These are phyloP conservation scores for Aspergillus caelatus DNA, from an alignment of 2,329 filamentous ascomycete genomes.

Conservation along the genomic window DNA sequence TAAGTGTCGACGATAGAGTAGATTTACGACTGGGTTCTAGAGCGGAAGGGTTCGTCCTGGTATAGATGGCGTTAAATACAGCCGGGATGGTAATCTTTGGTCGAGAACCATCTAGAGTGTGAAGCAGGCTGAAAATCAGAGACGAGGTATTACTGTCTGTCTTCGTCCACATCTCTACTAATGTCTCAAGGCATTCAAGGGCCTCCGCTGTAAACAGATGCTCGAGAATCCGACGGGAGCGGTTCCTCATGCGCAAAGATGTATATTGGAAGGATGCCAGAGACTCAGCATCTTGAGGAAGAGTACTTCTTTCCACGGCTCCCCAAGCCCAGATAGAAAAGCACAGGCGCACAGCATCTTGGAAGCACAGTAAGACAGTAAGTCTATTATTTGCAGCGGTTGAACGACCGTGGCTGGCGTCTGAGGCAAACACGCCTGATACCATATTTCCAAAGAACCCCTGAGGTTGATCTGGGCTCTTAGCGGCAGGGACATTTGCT, in stretches of 20 bases:
- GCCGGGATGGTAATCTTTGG: slow-evolving; percentile 91
- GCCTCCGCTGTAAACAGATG: slow-evolving; percentile 91
- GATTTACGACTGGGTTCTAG: slow-evolving; percentile 81
- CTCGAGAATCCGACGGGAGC: slow-evolving; percentile 83
- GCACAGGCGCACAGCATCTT: slow-evolving; percentile 90
- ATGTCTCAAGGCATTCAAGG: slow-evolving; percentile 88
- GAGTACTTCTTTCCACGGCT: slow-evolving; percentile 52
- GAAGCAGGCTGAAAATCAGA: slow-evolving; percentile 81
- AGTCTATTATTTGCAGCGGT: slow-evolving; percentile 90
- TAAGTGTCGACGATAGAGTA: slow-evolving; percentile 81
- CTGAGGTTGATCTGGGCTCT: slow-evolving; percentile 80
- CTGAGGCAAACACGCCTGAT: slow-evolving; percentile 82
- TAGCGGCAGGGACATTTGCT: slow-evolving; percentile 66
- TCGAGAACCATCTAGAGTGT: slow-evolving; percentile 86
- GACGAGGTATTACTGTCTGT: slow-evolving; percentile 55
- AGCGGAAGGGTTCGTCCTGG: slow-evolving; percentile 80
- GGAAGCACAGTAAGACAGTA: slow-evolving; percentile 93
- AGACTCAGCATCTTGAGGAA: slow-evolving; percentile 65
- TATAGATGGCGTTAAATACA: slow-evolving; percentile 95
- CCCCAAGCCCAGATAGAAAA: slow-evolving; percentile 96
- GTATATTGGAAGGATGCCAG: slow-evolving; percentile 87
- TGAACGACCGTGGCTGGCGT: slow-evolving; percentile 74
- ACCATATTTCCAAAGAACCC: slow-evolving; percentile 95
- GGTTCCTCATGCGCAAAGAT: slow-evolving; percentile 85
- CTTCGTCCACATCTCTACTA: slow-evolving; percentile 79